Evolutionary conservation across 306 rosid species (phyloP), one percentile per base, ranked within the genome.

Genomic region (Geum urbanum): DNA sequence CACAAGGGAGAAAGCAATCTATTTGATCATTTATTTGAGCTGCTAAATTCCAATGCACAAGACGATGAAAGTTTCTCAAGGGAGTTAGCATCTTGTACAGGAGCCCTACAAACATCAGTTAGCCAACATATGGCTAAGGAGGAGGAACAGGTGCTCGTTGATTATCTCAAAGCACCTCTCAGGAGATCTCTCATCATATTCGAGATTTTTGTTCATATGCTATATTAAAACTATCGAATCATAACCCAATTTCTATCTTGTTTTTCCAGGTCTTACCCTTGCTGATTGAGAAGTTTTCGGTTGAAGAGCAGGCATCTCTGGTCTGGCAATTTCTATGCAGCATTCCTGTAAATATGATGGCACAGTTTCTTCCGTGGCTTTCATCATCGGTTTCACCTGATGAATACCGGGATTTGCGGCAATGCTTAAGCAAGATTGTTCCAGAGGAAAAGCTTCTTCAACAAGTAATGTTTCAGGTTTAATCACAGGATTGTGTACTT

Each of bases 101-200:
- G 95, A 75, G 99, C 96, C 51, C 80, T 95, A 68, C 91, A 84
- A 64, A 95, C 97, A 22, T 89, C 99, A 46, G 78, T 95, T 77
- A 89, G 91, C 89, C 99, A 95, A 77, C 99, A 95, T 88, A 83
- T 95, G 99, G 97, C 96, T 16, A 95, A 95, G 85, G 99, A 95
- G 86, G 97, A 95, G 87, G 92, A 89, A 83, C 99, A 95, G 97
- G 99, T 95, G 83, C 71, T 58, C 16, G 7, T 72, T 73, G 72
- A 69, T 81, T 76, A 71, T 20, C 49, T 24, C 19, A 18, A 68
- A 27, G 39, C 40, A 40, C 10, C 63, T 5, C 50, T 39, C 13
- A 5, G 50, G 50, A 68, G 61, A 37, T 69, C 43, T 40, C 15
- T 54, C 15, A 39, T 37, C 18, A 67, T 18, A 35, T 50, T 54